Percentiles rank a stretch among this genome's conserved stretches.
Evolutionary conservation across 1,284 basidiomycete genomes (phyloP).

Genomic region (Cystobasidium slooffiae): DNA sequence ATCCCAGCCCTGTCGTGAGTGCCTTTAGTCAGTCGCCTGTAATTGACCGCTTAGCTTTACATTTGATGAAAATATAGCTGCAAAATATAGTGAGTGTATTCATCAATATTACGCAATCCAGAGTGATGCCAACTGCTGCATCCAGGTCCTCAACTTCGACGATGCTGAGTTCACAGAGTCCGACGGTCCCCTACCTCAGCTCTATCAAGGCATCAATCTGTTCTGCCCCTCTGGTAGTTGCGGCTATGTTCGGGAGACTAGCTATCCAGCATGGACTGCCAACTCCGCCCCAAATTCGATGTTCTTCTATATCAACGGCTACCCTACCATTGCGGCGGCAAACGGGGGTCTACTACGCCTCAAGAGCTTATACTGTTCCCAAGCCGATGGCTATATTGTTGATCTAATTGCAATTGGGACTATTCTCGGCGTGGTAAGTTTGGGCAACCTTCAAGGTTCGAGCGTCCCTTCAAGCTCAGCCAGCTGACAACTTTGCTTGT

Average conservation of each 20-base stretch:
- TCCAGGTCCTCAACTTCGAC: background rate
- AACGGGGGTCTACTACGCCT: background rate
- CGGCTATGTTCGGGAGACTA: background rate
- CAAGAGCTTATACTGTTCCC: background rate
- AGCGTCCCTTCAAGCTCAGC: background rate
- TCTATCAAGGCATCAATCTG: background rate
- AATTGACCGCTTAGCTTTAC: background rate
- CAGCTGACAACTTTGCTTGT: background rate
- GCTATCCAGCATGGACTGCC: background rate
- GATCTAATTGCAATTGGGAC: background rate
- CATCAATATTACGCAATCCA: background rate
- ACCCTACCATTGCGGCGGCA: background rate
- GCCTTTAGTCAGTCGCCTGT: too few relatives aligned
- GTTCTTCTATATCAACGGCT: background rate
- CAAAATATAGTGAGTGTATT: background rate
- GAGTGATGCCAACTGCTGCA: background rate
- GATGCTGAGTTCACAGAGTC: background rate
- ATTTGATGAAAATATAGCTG: background rate
- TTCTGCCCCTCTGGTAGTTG: background rate
- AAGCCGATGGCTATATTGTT: background rate
- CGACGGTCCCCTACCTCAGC: background rate
- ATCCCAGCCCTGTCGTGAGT: too few relatives aligned
- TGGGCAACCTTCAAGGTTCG: background rate
- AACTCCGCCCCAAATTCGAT: conserved; percentile 1
- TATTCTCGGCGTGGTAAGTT: background rate